Evolutionary conservation across 73 alveolate species (phyloP), one percentile per base, ranked within the genome.

Genomic region (Paramecium bursaria): DNA sequence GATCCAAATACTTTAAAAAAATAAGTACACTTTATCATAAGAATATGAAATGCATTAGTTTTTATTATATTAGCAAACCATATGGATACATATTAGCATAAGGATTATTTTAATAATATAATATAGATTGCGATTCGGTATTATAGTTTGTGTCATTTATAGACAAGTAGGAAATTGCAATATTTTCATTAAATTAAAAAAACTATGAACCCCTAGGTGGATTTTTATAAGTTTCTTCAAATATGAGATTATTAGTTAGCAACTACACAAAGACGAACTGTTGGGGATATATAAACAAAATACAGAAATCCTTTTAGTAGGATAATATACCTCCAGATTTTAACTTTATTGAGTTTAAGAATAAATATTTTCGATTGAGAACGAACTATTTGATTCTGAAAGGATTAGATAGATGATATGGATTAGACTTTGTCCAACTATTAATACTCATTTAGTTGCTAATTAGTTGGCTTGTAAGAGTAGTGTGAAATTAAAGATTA

Each of bases 371-470:
- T 7, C 14, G 14, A 39, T 39, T 39, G 14, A 39, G 11, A 39
- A 39, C 11, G 5, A 5, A 39, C 5, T 39, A 39, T 39, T 39
- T 11, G 11, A 39, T 39, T 11, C 49, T 7, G 49, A 39, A 39
- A 39, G 11, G 11, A 39, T 39, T 7, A 7, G 5, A 57, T 57
- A 30, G 46, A 57, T 27, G 76, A 57, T 6, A 94, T 95, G 98
- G 92, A 88, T 48, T 91, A 92, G 27, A 98, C 99, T 2, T 55
- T 96, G 73, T 74, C 95, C 21, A 91, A 93, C 50, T 96, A 96
- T 77, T 94, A 96, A 96, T 77, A 96, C 99, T 3, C 94, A 96
- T 55, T 87, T 96, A 48, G 90, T 86, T 15, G 97, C 97, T 2
- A 92, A 94, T 80, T 92, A 96, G 79, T 74, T 96, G 27, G 88